Base-by-base conservation (phyloP, 768 basidiomycete genomes). In the Psilocybe cubensis region DNA sequence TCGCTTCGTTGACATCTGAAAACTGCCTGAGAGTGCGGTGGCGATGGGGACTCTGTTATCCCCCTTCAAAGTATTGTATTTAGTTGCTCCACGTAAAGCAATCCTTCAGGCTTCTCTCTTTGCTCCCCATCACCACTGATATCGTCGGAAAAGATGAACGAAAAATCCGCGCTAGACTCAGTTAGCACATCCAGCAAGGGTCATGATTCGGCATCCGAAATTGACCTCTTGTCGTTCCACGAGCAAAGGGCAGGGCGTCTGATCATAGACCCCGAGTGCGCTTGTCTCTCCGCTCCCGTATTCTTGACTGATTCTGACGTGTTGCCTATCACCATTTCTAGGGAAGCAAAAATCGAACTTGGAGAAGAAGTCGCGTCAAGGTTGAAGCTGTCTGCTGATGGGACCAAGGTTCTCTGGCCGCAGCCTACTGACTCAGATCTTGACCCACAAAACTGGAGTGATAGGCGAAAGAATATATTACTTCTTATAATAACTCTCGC, bases 341-440 rank as follows among this genome's bases (percentile, higher is more conserved):
- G 84, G 45, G 87, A 90, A 70, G 88, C 88, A 0, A 77, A 75
- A 63, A 70, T 82, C 47, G 87, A 87, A 70, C 81, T 88, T 45
- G 87, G 87, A 5, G 82, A 82, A 33, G 74, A 72, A 1, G 68
- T 86, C 33, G 85, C 86, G 0, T 71, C 79, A 2, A 74, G 65
- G 42, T 72, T 89, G 56, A 89, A 89, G 75, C 73, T 86, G 9
- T 78, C 82, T 1, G 57, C 62, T 17, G 83, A 86, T 55, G 86
- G 87, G 0, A 80, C 74, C 11, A 84, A 78, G 51, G 80, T 89
- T 5, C 79, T 90, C 1, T 89, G 87, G 85, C 88, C 88, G 11
- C 88, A 89, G 63, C 87, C 88, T 1, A 79, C 81, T 1, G 83
- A 87, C 87, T 17, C 86, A 86, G 71, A 87, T 85, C 63, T 88